Conservation (phyloP, 768 basidiomycete species). For the Rhodocollybia butyracea region DNA sequence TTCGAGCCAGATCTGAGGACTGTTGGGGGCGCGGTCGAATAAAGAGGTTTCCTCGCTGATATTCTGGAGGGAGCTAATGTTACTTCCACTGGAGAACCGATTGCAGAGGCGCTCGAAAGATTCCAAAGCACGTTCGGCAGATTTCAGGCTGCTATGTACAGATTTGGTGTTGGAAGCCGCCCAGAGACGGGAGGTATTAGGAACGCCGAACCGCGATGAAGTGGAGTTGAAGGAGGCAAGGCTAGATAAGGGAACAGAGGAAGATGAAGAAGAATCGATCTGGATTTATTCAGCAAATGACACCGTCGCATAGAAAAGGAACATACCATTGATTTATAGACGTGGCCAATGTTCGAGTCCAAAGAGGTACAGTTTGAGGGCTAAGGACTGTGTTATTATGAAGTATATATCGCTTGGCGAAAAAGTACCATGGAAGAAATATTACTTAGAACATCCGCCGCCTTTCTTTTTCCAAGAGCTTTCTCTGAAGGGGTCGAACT, state of each 20-base stretch:
- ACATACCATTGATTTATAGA: background rate
- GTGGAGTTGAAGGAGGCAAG: background rate
- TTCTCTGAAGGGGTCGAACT: background rate
- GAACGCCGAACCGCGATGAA: background rate
- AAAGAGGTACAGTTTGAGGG: background rate
- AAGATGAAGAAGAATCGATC: background rate
- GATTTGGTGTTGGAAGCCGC: background rate
- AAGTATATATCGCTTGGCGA: background rate
- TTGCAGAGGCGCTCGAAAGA: constrained; percentile 9
- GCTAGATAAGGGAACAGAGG: background rate
- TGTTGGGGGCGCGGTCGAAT: background rate
- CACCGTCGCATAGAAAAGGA: background rate
- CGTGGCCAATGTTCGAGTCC: background rate
- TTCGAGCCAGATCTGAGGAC: constrained; percentile 4
- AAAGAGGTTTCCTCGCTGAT: constrained; percentile 1
- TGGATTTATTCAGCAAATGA: background rate
- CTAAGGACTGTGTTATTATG: background rate
- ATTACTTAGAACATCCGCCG: background rate
- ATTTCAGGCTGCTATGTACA: background rate
- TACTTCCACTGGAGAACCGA: constrained; percentile 5
- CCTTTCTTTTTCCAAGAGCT: constrained; percentile 1
- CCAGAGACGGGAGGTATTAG: background rate
- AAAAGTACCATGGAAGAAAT: background rate
- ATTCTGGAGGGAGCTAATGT: background rate
- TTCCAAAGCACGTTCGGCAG: constrained; percentile 5